phyloP scores from a whole-genome alignment of 192 early-diverging fungal species.

The Gorgonomyces haynaldii region DNA sequence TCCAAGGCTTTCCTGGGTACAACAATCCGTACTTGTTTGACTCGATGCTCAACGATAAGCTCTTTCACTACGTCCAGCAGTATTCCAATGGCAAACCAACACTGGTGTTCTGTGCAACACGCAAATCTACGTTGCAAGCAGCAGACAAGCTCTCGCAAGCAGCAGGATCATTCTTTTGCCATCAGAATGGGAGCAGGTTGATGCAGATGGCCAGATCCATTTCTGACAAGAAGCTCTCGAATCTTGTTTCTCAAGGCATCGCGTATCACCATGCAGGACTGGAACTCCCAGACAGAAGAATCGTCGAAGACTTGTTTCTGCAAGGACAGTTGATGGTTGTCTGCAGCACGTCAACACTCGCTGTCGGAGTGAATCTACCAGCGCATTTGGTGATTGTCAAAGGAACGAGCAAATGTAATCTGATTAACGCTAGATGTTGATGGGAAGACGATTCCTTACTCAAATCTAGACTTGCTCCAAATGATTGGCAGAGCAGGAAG shows the following conservation, averaged over 20 bases:
- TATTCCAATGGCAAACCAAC: slow-evolving; percentile 29
- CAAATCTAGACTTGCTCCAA: slow-evolving; percentile 54
- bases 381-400: slow-evolving; percentile 63
- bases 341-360: slow-evolving; percentile 63
- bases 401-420: slow-evolving; percentile 35
- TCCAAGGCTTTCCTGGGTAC: slow-evolving; percentile 31
- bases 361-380: slow-evolving; percentile 71
- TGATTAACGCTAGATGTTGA: slow-evolving; percentile 17
- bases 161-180: background rate
- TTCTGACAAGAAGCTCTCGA: slow-evolving; percentile 30
- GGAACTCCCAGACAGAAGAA: slow-evolving; percentile 23
- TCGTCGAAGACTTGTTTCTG: slow-evolving; percentile 45
- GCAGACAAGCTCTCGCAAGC: slow-evolving; percentile 19
- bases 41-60: slow-evolving; percentile 33
- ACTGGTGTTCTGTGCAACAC: slow-evolving; percentile 38
- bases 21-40: slow-evolving; percentile 46
- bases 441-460: too few species aligned
- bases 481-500: slow-evolving; percentile 67
- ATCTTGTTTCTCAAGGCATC: slow-evolving; percentile 42
- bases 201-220: slow-evolving; percentile 7
- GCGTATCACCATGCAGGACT: slow-evolving; percentile 58
- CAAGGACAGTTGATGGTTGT: slow-evolving; percentile 38
- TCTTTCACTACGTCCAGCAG: slow-evolving; percentile 22
- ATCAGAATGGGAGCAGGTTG: background rate
- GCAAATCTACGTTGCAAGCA: slow-evolving; percentile 24